phyloP scores from a whole-genome alignment of 768 basidiomycete genomes.

The Leccinum broughii region DNA sequence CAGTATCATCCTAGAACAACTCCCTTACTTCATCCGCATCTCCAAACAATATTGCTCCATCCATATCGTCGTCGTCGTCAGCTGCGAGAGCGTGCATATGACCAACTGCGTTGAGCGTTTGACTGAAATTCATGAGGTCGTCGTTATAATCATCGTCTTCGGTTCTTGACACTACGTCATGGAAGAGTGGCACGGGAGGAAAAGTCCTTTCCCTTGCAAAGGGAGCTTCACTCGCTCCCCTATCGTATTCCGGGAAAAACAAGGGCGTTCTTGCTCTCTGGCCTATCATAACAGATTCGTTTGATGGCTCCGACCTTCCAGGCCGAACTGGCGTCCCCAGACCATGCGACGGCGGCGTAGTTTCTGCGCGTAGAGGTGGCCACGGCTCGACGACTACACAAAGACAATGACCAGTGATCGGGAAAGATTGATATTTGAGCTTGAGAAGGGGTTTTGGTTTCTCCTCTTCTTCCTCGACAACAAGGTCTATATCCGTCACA shows the following conservation, averaged over 20 bases:
- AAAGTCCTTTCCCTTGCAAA: slow-evolving; percentile 26
- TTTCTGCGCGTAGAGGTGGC: slow-evolving; percentile 48
- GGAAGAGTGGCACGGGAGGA: slow-evolving; percentile 46
- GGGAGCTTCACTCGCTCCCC: slow-evolving; percentile 41
- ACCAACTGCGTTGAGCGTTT: slow-evolving; percentile 59
- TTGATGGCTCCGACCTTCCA: slow-evolving; percentile 31
- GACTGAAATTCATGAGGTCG: slow-evolving; percentile 75
- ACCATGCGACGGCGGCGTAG: slow-evolving; percentile 34
- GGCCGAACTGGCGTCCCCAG: slow-evolving; percentile 27
- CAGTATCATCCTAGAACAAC: slow-evolving; percentile 39
- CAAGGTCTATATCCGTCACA: slow-evolving; percentile 38
- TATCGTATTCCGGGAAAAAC: slow-evolving; percentile 67
- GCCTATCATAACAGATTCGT: slow-evolving; percentile 14
- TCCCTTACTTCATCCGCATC: slow-evolving; percentile 80
- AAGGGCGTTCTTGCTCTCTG: slow-evolving; percentile 60
- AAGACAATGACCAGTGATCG: slow-evolving; percentile 68
- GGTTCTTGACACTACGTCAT: slow-evolving; percentile 34
- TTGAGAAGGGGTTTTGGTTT: slow-evolving; percentile 73
- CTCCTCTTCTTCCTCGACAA: slow-evolving; percentile 57
- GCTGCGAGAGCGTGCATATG: slow-evolving; percentile 57
- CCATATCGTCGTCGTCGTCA: slow-evolving; percentile 76
- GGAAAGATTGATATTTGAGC: slow-evolving; percentile 70
- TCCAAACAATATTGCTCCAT: slow-evolving; percentile 71
- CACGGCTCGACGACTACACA: slow-evolving; percentile 85
- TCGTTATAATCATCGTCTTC: slow-evolving; percentile 37